Conservation (phyloP, 2,329 filamentous ascomycete genomes). For the Hymenoscyphus salicellus region DNA sequence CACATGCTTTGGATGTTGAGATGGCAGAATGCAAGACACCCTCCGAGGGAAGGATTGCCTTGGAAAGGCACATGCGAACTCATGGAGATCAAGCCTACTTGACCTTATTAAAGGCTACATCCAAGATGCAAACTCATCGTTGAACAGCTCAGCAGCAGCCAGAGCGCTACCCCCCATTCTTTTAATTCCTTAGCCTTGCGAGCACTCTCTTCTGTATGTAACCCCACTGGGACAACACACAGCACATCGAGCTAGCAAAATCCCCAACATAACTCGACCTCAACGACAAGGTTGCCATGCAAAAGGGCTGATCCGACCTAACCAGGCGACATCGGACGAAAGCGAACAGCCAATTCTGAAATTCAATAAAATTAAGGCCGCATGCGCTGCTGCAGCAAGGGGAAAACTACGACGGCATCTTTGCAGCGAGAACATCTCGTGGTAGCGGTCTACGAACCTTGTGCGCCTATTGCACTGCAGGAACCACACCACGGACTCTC, state of each 20-base stretch:
- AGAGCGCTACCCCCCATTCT: background rate
- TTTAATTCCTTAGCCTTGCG: background rate
- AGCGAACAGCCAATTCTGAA: background rate
- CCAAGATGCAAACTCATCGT: background rate
- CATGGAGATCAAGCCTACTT: background rate
- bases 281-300: background rate
- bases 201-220: background rate
- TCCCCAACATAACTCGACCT: background rate
- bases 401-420: background rate
- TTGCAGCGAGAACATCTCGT: background rate
- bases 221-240: background rate
- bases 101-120: background rate
- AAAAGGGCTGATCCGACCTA: background rate
- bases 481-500: slow-evolving; percentile 1
- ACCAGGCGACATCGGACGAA: slow-evolving; percentile 13
- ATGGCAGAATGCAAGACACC: background rate
- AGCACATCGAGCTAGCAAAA: background rate
- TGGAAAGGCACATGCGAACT: background rate
- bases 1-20: background rate
- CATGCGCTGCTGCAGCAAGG: slow-evolving; percentile 9
- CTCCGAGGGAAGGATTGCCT: background rate
- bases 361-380: slow-evolving; percentile 2
- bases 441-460: slow-evolving; percentile 5
- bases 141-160: background rate
- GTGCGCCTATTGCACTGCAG: slow-evolving; percentile 6